These are phyloP conservation scores for Paratinospora sagittata DNA, from an alignment of 164 flowering plant genomes.

Conservation along the genomic window DNA sequence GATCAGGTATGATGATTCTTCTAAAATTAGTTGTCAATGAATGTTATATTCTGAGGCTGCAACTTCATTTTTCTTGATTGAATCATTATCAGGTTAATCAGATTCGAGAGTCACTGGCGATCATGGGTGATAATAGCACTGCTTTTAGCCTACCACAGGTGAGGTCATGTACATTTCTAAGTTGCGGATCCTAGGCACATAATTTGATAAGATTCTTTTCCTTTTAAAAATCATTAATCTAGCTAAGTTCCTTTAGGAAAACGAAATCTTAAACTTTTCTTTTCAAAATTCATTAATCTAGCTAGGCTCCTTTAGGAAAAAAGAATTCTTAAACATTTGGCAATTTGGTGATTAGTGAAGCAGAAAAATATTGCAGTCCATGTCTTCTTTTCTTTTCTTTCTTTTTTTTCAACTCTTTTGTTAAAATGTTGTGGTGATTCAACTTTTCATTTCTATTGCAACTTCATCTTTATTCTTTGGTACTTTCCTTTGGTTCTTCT, in stretches of 20 bases:
- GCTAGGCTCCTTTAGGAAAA: too few species aligned
- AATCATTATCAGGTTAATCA: conserved; percentile 74
- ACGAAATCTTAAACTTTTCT: too few species aligned
- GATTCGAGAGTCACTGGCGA: conserved; percentile 88
- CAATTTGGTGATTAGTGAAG: not conserved
- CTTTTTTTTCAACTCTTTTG: not conserved
- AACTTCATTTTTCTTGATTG: conserved; percentile 9
- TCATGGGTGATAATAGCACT: conserved; percentile 97
- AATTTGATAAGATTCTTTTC: not conserved
- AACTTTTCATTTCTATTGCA: not conserved
- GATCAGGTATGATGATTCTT: conserved; percentile 43
- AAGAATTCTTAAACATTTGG: too few species aligned
- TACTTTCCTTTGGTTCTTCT: not conserved
- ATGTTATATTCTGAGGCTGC: conserved; percentile 7
- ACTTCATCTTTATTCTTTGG: not conserved
- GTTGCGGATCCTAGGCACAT: not conserved
- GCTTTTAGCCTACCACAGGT: conserved; percentile 99
- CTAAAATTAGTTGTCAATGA: not conserved
- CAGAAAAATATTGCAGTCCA: too few species aligned
- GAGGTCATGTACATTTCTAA: conserved; percentile 10
- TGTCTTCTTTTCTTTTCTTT: not conserved
- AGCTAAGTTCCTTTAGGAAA: too few species aligned
- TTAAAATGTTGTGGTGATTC: not conserved
- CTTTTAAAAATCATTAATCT: not conserved
- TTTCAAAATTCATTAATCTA: too few species aligned